Percentiles rank a stretch among this genome's conserved stretches.
These are phyloP conservation scores for Tylopilus intermedius DNA, from an alignment of 768 basidiomycete species.

Conservation along the genomic window DNA sequence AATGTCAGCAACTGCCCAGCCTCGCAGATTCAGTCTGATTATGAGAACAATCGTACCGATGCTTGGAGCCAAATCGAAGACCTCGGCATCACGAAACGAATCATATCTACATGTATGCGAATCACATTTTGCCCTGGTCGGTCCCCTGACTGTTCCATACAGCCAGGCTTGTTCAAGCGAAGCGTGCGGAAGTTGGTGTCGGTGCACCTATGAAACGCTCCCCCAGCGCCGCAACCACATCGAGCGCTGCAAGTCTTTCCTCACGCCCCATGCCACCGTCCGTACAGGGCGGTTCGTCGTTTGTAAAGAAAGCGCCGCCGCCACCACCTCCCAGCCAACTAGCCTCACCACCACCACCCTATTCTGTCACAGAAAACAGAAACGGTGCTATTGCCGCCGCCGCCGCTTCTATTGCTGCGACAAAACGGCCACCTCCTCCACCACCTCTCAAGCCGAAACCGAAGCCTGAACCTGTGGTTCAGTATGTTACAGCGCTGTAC, in stretches of 20 bases:
- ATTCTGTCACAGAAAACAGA: conserved; percentile 19
- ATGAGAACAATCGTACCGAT: conserved; percentile 80
- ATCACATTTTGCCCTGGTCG: background rate
- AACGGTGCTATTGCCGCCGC: conserved; percentile 28
- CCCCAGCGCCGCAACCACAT: conserved; percentile 21
- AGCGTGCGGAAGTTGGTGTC: conserved; percentile 32
- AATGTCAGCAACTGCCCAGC: conserved; percentile 60
- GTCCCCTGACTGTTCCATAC: conserved; percentile 10
- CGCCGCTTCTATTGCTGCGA: conserved; percentile 34
- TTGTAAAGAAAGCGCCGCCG: conserved; percentile 41
- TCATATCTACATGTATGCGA: conserved; percentile 76
- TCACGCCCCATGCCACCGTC: conserved; percentile 26
- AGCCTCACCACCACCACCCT: conserved; percentile 43
- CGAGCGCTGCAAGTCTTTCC: conserved; percentile 25
- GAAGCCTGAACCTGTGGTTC: conserved; percentile 53
- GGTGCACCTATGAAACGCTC: conserved; percentile 35
- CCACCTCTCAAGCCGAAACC: conserved; percentile 89
- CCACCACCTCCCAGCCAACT: conserved; percentile 25
- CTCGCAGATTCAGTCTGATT: conserved; percentile 69
- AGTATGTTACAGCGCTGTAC: conserved; percentile 89
- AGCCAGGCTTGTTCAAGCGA: conserved; percentile 68
- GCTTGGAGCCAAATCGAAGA: conserved; percentile 74
- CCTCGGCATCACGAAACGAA: conserved; percentile 75
- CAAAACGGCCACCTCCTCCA: conserved; percentile 84
- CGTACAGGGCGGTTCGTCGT: conserved; percentile 25